Evolutionary conservation across 331 rosid genomes (phyloP).

Genomic region (Pyracantha coccinea): DNA sequence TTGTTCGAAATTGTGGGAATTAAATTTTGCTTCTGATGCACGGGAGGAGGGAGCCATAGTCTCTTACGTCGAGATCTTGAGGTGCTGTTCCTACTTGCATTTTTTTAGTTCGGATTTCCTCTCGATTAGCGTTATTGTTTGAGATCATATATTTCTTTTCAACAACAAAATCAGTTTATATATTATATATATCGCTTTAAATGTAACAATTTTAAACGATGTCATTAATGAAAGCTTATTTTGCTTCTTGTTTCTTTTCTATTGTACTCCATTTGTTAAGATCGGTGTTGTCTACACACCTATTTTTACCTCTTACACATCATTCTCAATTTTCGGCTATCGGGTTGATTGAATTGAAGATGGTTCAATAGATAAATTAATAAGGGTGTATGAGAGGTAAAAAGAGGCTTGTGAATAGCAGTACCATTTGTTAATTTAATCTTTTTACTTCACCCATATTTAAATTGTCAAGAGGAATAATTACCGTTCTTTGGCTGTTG

Average conservation of each 20-base stretch:
- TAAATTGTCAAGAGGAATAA: too few species aligned
- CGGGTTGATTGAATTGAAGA: too few species aligned
- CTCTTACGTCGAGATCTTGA: slow-evolving; percentile 35
- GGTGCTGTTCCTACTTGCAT: slow-evolving; percentile 19
- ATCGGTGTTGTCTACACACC: too few species aligned
- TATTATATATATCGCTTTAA: slow-evolving; percentile 23
- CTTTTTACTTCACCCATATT: too few species aligned
- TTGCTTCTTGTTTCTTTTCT: neutral
- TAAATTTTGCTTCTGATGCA: slow-evolving; percentile 53
- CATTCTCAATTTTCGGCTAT: too few species aligned
- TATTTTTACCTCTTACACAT: too few species aligned
- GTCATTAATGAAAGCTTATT: slow-evolving; percentile 4
- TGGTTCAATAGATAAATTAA: too few species aligned
- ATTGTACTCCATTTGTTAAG: neutral
- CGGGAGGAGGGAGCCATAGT: slow-evolving; percentile 2
- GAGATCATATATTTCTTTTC: neutral
- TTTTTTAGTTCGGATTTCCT: slow-evolving; percentile 24
- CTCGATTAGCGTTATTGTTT: slow-evolving; percentile 24
- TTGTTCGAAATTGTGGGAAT: slow-evolving; percentile 43
- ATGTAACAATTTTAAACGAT: slow-evolving; percentile 29
- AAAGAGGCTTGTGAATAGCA: too few species aligned
- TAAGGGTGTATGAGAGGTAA: too few species aligned
- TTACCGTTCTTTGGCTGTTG: too few species aligned
- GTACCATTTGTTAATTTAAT: too few species aligned
- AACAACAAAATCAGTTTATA: slow-evolving; percentile 6